Evolutionary conservation across 768 basidiomycete species (phyloP).

Genomic region (Trametes coccinea): DNA sequence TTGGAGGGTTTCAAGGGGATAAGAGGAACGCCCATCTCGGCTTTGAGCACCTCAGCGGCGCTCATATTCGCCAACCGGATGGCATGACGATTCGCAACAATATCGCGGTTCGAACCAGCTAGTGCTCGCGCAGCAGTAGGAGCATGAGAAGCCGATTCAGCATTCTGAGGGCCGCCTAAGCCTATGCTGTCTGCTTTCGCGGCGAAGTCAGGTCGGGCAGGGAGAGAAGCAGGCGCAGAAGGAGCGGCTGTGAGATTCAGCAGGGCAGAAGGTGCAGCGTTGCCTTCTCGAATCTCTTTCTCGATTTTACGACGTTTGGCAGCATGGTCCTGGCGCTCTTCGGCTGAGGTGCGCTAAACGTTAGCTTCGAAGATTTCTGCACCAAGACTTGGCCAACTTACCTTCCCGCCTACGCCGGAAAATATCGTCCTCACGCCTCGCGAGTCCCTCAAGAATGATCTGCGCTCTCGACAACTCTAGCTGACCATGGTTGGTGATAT

Average conservation of each 20-base stretch:
- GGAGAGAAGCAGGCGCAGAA: slow-evolving; percentile 37
- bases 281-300: slow-evolving; percentile 42
- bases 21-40: slow-evolving; percentile 67
- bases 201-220: slow-evolving; percentile 65
- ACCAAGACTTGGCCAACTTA: slow-evolving; percentile 33
- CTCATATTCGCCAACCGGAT: slow-evolving; percentile 96
- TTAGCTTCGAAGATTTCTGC: not conserved
- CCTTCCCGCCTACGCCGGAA: slow-evolving; percentile 91
- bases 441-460: slow-evolving; percentile 94
- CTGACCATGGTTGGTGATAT: slow-evolving; percentile 90
- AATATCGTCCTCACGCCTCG: slow-evolving; percentile 93
- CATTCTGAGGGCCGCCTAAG: slow-evolving; percentile 61
- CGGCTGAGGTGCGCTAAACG: slow-evolving; percentile 52
- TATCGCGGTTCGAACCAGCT: slow-evolving; percentile 84
- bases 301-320: slow-evolving; percentile 83
- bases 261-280: slow-evolving; percentile 48
- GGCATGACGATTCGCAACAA: slow-evolving; percentile 86
- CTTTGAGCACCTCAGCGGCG: slow-evolving; percentile 92
- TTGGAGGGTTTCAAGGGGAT: slow-evolving; percentile 40
- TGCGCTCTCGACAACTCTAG: slow-evolving; percentile 85
- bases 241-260: slow-evolving; percentile 50
- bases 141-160: slow-evolving; percentile 56
- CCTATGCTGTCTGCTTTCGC: slow-evolving; percentile 78
- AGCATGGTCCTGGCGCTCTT: slow-evolving; percentile 91
- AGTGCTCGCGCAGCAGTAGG: slow-evolving; percentile 71